These are phyloP conservation scores for Camellia granthamiana DNA, from an alignment of 148 eudicot genomes.

Conservation along the genomic window DNA sequence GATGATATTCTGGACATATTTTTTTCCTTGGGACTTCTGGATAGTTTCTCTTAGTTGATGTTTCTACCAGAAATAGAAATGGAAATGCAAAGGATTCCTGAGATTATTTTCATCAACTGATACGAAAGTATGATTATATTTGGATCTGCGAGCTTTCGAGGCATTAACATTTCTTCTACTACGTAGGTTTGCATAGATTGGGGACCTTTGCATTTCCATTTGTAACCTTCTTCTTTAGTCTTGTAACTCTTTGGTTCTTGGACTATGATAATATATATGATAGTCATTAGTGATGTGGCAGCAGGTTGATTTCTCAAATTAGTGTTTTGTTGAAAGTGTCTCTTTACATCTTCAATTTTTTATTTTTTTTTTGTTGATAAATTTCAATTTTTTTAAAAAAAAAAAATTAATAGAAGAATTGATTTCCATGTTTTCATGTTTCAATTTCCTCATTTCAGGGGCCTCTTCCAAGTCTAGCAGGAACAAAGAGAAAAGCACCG, in stretches of 20 bases:
- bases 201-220: neutral
- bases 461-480: constrained; percentile 18
- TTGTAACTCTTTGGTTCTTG: neutral
- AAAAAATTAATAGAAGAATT: constrained; percentile 3
- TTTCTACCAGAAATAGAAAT: too few species aligned
- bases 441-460: constrained; percentile 17
- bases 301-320: constrained; percentile 3
- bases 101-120: neutral
- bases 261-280: neutral
- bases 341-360: neutral
- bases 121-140: neutral
- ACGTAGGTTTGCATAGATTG: neutral
- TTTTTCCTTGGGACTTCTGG: too few species aligned
- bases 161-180: neutral
- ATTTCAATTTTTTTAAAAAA: too few species aligned
- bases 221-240: neutral
- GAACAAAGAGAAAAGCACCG: constrained; percentile 25
- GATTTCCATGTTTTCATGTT: neutral
- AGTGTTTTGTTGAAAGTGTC: neutral
- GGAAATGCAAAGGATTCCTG: too few species aligned
- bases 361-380: neutral
- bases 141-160: neutral
- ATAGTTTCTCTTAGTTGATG: too few species aligned
- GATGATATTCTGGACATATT: too few species aligned
- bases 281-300: neutral